A percentile compares a stretch with the other conserved stretches of the same genome.
Evolutionary conservation across 2,329 filamentous ascomycete genomes (phyloP).

Genomic region (Aspergillus sergii): DNA sequence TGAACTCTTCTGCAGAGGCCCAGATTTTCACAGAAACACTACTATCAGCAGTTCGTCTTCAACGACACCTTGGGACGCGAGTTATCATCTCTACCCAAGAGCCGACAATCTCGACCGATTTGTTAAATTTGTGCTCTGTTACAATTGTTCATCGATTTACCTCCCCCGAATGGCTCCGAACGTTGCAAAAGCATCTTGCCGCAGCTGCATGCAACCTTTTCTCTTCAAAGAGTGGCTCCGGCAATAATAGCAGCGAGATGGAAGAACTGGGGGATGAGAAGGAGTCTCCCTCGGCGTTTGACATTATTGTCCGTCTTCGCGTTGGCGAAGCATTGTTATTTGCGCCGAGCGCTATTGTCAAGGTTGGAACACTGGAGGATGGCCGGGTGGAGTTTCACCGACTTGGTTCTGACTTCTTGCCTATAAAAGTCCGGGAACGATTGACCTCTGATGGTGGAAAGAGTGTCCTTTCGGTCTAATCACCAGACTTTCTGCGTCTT

Average conservation of each 20-base stretch:
- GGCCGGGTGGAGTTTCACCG: background rate
- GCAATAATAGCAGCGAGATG: background rate
- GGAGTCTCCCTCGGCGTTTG: background rate
- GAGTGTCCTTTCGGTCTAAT: background rate
- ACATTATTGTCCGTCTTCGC: conserved; percentile 6
- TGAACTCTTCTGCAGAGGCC: conserved; percentile 18
- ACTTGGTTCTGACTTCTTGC: conserved; percentile 5
- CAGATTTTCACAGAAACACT: conserved; percentile 59
- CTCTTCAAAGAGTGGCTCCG: background rate
- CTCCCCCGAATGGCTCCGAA: conserved; percentile 61
- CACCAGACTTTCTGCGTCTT: too few species aligned
- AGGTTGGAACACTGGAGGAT: background rate
- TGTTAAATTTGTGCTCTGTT: conserved; percentile 69
- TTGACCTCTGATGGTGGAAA: conserved; percentile 11
- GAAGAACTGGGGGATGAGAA: background rate
- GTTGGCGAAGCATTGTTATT: conserved; percentile 15
- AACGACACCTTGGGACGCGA: conserved; percentile 66
- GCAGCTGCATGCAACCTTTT: conserved; percentile 23
- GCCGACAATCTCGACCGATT: conserved; percentile 66
- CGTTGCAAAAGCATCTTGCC: conserved; percentile 49
- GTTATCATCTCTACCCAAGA: conserved; percentile 75
- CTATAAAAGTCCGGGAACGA: conserved; percentile 8
- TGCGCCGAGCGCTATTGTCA: conserved; percentile 8
- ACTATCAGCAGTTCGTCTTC: conserved; percentile 63
- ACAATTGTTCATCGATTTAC: conserved; percentile 73